Percentiles rank a stretch among this genome's conserved stretches.
phyloP scores from a whole-genome alignment of 2,329 filamentous ascomycete genomes.

The Chalaropsis thielavioides region DNA sequence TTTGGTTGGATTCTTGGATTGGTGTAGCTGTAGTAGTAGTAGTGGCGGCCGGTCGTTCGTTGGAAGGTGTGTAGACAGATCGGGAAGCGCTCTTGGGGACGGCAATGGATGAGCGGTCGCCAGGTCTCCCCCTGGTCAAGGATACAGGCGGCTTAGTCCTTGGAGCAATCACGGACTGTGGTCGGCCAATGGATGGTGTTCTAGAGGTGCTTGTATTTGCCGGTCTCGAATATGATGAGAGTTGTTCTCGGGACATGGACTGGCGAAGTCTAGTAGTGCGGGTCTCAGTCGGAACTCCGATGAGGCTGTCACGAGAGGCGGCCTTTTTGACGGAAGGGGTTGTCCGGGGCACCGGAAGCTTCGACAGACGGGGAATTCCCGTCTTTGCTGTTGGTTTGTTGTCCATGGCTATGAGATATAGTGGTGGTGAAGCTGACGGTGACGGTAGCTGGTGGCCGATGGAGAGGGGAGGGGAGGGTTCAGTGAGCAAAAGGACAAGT shows the following conservation, averaged over 20 bases:
- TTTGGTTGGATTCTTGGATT: slow-evolving; percentile 5
- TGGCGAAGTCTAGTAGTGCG: slow-evolving; percentile 15
- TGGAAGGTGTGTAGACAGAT: slow-evolving; percentile 4
- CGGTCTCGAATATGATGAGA: slow-evolving; percentile 3
- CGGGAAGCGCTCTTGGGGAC: slow-evolving; percentile 2
- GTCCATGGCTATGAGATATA: slow-evolving; percentile 10
- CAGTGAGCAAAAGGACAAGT: not conserved
- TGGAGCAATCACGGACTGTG: slow-evolving; percentile 8
- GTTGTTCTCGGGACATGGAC: slow-evolving; percentile 16
- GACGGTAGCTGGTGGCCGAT: not conserved
- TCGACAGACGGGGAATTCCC: slow-evolving; percentile 17
- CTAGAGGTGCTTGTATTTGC: not conserved
- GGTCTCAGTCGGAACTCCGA: slow-evolving; percentile 10
- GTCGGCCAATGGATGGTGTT: not conserved
- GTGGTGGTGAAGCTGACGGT: not conserved
- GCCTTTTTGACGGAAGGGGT: slow-evolving; percentile 7
- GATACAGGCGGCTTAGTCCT: slow-evolving; percentile 10
- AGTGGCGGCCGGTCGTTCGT: not conserved
- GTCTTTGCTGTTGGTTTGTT: slow-evolving; percentile 13
- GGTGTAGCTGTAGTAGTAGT: slow-evolving; percentile 5
- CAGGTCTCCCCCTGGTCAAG: slow-evolving; percentile 9
- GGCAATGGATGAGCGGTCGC: slow-evolving; percentile 7
- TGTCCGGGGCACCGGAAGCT: slow-evolving; percentile 16
- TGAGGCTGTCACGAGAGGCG: slow-evolving; percentile 15
- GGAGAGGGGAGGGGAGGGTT: not conserved